A percentile compares a stretch with the other conserved stretches of the same genome.
These are phyloP conservation scores for Neophaeococcomyces aloes DNA, from an alignment of 2,329 filamentous ascomycete species.

Conservation along the genomic window DNA sequence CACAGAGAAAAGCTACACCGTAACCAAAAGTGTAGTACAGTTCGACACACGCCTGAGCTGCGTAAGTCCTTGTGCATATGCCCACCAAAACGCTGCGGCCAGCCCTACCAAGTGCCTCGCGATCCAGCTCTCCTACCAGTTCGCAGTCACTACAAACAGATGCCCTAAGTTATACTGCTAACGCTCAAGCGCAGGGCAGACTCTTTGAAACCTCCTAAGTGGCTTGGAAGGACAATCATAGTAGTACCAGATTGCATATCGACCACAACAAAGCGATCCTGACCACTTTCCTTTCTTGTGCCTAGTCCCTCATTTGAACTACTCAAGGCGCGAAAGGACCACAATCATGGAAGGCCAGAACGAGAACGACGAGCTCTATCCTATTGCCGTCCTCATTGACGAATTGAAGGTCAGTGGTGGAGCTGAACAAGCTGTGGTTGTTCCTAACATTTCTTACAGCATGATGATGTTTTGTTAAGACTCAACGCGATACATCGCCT, in stretches of 20 bases:
- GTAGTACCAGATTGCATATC: not conserved
- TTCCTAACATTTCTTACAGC: conserved; percentile 45
- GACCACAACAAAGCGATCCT: not conserved
- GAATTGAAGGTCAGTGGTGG: conserved; percentile 76
- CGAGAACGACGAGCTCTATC: conserved; percentile 97
- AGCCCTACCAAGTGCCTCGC: conserved; percentile 2
- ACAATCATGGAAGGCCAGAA: conserved; percentile 74
- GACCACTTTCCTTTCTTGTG: conserved; percentile 8
- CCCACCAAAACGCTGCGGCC: conserved; percentile 3
- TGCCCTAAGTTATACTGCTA: not conserved
- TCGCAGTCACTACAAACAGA: not conserved
- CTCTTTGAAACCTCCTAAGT: not conserved
- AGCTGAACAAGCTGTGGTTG: conserved; percentile 8
- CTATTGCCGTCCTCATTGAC: conserved; percentile 98
- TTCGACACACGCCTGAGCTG: not conserved
- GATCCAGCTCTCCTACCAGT: conserved; percentile 3
- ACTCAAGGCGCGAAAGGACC: conserved; percentile 1
- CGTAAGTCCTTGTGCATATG: conserved; percentile 6
- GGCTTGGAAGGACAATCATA: not conserved
- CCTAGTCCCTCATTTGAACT: conserved; percentile 8
- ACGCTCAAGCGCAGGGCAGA: not conserved
- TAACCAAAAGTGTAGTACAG: not conserved
- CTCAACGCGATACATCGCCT: conserved; percentile 97
- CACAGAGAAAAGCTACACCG: too few species aligned
- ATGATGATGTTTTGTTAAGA: conserved; percentile 95